Evolutionary conservation across 306 rosid species (phyloP), one percentile per base, ranked within the genome.

Genomic region (Leucaena leucocephala): DNA sequence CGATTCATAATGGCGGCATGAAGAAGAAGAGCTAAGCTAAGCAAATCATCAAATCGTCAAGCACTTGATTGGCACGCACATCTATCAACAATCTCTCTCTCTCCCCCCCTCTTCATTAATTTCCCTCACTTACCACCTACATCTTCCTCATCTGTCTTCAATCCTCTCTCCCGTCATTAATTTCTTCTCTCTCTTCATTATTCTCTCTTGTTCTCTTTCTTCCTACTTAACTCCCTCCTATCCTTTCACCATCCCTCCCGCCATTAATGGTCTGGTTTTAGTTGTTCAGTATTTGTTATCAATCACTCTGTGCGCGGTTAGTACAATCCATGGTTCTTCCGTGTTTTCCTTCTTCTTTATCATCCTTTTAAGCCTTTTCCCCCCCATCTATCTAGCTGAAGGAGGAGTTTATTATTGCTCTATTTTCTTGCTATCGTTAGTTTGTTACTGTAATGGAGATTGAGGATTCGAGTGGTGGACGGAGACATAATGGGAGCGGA

Each of bases 241-340:
- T 59, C 66, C 27, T 27, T 27, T 27, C 27, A 0, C 16, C 36
- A 21, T 22, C 16, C 17, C 15, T 27, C 66, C 39, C 15, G 5
- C 6, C 36, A 85, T 80, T 87, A 38, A 79, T 84, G 13, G 84
- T 88, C 5, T 58, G 5, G 34, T 55, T 55, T 43, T 86, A 72
- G 93, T 85, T 86, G 92, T 83, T 84, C 89, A 91, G 90, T 87
- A 85, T 80, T 86, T 79, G 97, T 74, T 89, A 74, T 7, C 61
- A 17, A 27, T 57, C 71, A 59, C 52, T 52, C 33, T 11, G 27
- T 27, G 27, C 27, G 27, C 27, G 55, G 34, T 44, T 39, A 34
- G 69, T 79, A 36, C 5, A 44, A 34, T 64, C 45, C 8, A 7
- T 44, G 73, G 73, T 12, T 43, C 33, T 68, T 6, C 4, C 5